Conservation (phyloP, 1,284 basidiomycete species). For the Pseudozyma tsukubaensis region DNA sequence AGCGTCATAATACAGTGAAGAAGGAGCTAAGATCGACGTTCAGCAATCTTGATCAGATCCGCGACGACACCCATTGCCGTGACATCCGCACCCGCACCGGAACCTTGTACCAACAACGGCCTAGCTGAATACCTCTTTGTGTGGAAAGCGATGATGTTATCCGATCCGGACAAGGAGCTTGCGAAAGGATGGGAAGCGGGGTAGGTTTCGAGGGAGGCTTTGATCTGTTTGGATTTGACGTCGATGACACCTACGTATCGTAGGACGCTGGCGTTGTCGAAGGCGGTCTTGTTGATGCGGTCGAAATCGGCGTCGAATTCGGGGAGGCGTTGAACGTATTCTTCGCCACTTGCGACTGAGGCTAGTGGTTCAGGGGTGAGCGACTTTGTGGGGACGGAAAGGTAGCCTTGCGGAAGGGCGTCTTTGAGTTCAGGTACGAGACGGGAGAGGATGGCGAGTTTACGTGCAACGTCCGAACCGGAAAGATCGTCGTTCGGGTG, state of each 20-base stretch:
- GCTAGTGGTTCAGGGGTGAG: conserved; percentile 84
- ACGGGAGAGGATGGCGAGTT: conserved; percentile 92
- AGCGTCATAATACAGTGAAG: background rate
- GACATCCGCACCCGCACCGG: conserved; percentile 94
- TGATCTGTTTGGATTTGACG: conserved; percentile 78
- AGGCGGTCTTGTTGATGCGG: conserved; percentile 80
- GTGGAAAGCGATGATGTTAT: conserved; percentile 98
- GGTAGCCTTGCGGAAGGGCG: conserved; percentile 77
- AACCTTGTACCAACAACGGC: conserved; percentile 89
- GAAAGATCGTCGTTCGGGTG: conserved; percentile 96
- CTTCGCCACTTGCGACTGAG: conserved; percentile 72
- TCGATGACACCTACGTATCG: conserved; percentile 96
- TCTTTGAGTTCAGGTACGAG: conserved; percentile 58
- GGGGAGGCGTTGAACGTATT: conserved; percentile 83
- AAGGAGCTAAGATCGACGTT: conserved; percentile 52
- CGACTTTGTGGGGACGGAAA: conserved; percentile 83
- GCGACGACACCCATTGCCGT: conserved; percentile 97
- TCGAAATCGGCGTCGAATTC: conserved; percentile 87
- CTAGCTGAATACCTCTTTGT: conserved; percentile 79
- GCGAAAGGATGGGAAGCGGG: conserved; percentile 90
- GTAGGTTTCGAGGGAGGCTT: conserved; percentile 86
- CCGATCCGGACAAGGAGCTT: conserved; percentile 91
- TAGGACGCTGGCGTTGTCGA: conserved; percentile 81
- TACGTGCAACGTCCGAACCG: conserved; percentile 95
- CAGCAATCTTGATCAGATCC: conserved; percentile 73